A percentile compares a stretch with the other conserved stretches of the same genome.
Conservation (phyloP, 306 rosid genomes). For the Vicia villosa region DNA sequence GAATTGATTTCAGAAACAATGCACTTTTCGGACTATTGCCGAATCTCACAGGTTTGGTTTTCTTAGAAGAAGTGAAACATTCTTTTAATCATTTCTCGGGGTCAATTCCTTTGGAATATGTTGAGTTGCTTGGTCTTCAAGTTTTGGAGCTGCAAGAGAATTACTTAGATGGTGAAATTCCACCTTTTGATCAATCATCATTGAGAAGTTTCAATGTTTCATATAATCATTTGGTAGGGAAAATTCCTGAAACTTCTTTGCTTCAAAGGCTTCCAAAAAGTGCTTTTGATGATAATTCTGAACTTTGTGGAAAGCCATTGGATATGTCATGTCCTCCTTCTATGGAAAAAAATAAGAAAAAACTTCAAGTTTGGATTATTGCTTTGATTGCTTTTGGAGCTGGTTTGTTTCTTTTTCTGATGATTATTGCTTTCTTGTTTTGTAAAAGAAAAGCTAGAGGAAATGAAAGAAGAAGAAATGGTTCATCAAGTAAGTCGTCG, state of each 20-base stretch:
- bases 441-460: constrained; percentile 29
- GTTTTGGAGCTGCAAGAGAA: constrained; percentile 54
- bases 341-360: constrained; percentile 30
- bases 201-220: constrained; percentile 60
- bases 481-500: constrained; percentile 43
- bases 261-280: constrained; percentile 51
- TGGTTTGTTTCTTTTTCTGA: constrained; percentile 35
- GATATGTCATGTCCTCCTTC: constrained; percentile 44
- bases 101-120: constrained; percentile 52
- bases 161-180: constrained; percentile 50
- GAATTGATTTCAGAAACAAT: constrained; percentile 58
- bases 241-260: constrained; percentile 59
- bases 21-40: constrained; percentile 57
- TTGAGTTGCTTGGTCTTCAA: constrained; percentile 40
- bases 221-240: constrained; percentile 55
- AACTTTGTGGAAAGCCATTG: constrained; percentile 68
- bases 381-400: constrained; percentile 47
- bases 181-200: constrained; percentile 63
- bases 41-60: constrained; percentile 46
- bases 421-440: constrained; percentile 44
- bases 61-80: constrained; percentile 45
- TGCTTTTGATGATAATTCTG: constrained; percentile 50
- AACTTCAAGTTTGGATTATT: constrained; percentile 37
- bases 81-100: constrained; percentile 55
- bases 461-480: constrained; percentile 40